Base-by-base conservation (phyloP, 2,329 filamentous ascomycete species). In the Diaporthe velutina region DNA sequence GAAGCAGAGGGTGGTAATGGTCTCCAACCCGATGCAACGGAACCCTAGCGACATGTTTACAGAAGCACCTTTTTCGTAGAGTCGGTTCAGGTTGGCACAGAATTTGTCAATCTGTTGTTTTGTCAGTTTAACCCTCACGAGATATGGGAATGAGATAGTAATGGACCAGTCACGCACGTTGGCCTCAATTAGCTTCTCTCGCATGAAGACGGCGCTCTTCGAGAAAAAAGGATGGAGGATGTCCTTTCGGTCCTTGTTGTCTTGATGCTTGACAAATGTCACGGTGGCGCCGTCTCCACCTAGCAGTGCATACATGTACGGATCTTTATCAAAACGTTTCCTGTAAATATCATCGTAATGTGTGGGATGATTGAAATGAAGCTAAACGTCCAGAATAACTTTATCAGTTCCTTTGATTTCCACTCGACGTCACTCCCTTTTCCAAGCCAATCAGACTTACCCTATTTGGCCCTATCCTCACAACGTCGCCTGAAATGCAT, bases 21-120 rank as follows among this genome's bases (percentile, higher is more conserved):
- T 52, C 10, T 52, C 50, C 50, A 52, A n/a, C 50, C 50, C 50
- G n/a, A 52, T 52, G 50, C 50, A 52, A 52, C 50, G 50, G 50
- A 52, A 52, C 50, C 50, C 50, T 52, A 52, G 50, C 50, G 50
- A 52, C 50, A 52, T 52, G 50, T 52, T 52, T 6, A 52, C 50
- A 52, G 50, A 52, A 28, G 50, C 50, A 28, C 50, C 50, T 52
- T 52, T 52, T 52, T 52, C 50, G 15, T 52, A 28, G 25, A 52
- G 50, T 52, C 50, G 50, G 50, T 8, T 52, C n/a, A 52, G 50
- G 50, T 52, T 52, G 50, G 50, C 50, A 52, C 50, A 52, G 7
- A 52, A 52, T 52, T 52, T 28, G n/a, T 52, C 10, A 10, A 52
- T 52, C 50, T 52, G 50, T 19, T 12, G 25, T n/a, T 28, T n/a